phyloP scores from a whole-genome alignment of 2,329 filamentous ascomycete genomes.

The Dichotomopilus funicola region DNA sequence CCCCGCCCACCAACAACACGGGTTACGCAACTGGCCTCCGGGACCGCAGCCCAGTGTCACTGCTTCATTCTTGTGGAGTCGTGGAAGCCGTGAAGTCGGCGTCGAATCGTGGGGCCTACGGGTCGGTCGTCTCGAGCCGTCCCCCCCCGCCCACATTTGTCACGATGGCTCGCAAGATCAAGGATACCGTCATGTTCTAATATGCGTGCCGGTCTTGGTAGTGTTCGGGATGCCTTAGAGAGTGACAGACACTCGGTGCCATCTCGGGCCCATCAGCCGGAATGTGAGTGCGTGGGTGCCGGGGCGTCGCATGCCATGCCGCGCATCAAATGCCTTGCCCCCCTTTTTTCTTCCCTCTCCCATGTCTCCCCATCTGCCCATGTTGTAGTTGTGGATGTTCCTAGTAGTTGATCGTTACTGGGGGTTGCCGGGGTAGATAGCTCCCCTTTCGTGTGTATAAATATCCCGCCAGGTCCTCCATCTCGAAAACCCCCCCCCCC shows the following conservation, averaged over 20 bases:
- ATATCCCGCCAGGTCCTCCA: conserved; percentile 1
- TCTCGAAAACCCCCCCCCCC: neutral
- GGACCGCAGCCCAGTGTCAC: neutral
- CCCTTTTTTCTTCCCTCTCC: too few species aligned
- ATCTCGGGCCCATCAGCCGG: conserved; percentile 20
- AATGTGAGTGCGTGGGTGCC: conserved; percentile 6
- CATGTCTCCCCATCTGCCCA: too few species aligned
- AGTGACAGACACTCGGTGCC: conserved; percentile 14
- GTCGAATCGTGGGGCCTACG: too few species aligned
- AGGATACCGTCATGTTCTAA: conserved; percentile 19
- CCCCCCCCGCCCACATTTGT: conserved; percentile 7
- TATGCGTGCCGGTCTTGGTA: conserved; percentile 18
- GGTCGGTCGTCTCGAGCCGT: too few species aligned
- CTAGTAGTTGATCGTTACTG: too few species aligned
- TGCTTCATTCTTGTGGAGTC: too few species aligned
- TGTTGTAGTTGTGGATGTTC: too few species aligned
- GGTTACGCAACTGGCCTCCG: conserved; percentile 12
- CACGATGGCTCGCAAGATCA: conserved; percentile 15
- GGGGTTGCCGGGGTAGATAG: neutral
- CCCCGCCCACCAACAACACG: conserved; percentile 20
- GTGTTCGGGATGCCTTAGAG: conserved; percentile 17
- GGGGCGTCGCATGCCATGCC: neutral
- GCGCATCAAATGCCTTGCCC: too few species aligned
- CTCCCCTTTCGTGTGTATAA: conserved; percentile 12
- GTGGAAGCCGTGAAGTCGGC: too few species aligned